A percentile compares a stretch with the other conserved stretches of the same genome.
phyloP scores from a whole-genome alignment of 148 eudicot species.

The Arbutus unedo region DNA sequence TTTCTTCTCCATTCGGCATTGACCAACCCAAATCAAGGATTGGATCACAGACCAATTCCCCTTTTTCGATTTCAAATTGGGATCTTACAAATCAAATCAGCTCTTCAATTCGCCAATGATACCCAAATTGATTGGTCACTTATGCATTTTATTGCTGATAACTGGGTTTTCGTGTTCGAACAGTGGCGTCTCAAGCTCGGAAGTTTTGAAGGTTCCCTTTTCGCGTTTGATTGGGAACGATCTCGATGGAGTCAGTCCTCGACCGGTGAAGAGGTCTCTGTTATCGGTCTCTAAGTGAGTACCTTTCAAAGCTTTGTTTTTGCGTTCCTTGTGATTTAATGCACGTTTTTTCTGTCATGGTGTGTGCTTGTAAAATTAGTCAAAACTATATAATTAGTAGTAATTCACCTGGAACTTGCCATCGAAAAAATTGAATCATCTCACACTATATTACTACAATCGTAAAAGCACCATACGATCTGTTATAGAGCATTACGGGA shows the following conservation, averaged over 20 bases:
- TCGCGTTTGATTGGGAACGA: slow-evolving; percentile 10
- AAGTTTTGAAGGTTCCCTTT: background rate
- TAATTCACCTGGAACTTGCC: no score
- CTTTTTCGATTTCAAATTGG: background rate
- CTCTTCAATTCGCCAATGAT: slow-evolving; percentile 1
- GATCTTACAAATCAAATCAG: background rate
- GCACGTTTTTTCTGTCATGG: no score
- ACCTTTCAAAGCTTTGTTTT: background rate
- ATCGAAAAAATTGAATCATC: no score
- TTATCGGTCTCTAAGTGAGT: slow-evolving; percentile 26
- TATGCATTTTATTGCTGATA: background rate
- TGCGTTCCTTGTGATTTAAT: no score
- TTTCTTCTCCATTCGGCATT: background rate
- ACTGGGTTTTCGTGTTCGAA: background rate
- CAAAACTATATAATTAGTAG: no score
- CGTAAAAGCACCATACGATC: no score
- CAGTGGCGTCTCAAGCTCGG: background rate
- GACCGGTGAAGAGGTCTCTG: slow-evolving; percentile 18
- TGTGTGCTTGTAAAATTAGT: no score
- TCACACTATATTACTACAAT: no score
- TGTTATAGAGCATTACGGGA: no score
- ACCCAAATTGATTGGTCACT: background rate
- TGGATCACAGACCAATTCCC: background rate
- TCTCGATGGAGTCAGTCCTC: background rate
- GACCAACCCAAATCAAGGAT: background rate